Evolutionary conservation across 305 asterid genomes (phyloP).

Genomic region (Fraxinus albicans): DNA sequence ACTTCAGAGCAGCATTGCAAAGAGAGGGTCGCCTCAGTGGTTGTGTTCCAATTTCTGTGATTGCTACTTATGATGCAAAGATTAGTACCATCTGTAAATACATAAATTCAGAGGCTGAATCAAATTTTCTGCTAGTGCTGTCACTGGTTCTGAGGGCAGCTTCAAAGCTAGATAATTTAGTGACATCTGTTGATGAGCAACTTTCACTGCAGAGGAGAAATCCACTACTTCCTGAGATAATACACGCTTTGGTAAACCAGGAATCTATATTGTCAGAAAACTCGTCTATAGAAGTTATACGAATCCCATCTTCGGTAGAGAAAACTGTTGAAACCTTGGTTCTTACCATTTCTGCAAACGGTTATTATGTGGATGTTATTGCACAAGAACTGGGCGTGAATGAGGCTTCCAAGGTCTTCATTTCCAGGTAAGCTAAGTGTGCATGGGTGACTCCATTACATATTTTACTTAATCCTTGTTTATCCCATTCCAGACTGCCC

Average conservation of each 20-base stretch:
- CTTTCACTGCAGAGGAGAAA: constrained; percentile 61
- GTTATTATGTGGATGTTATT: constrained; percentile 83
- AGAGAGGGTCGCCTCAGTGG: constrained; percentile 61
- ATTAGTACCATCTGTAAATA: constrained; percentile 61
- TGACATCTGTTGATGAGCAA: constrained; percentile 44
- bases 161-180: constrained; percentile 45
- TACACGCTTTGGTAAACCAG: constrained; percentile 40
- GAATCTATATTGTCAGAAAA: constrained; percentile 40
- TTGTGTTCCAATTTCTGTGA: constrained; percentile 68
- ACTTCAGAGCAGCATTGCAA: constrained; percentile 76
- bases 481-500: neutral
- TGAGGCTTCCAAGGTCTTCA: constrained; percentile 70
- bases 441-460: neutral
- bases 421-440: constrained; percentile 63
- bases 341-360: constrained; percentile 44
- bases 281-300: constrained; percentile 51
- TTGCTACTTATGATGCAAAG: constrained; percentile 68
- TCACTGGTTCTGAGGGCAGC: constrained; percentile 62
- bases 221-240: constrained; percentile 45
- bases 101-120: constrained; percentile 61
- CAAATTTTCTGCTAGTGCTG: constrained; percentile 51
- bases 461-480: constrained; percentile 3
- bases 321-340: constrained; percentile 48
- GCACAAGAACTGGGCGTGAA: constrained; percentile 53
- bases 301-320: constrained; percentile 59